phyloP scores from a whole-genome alignment of 768 basidiomycete species.

The Pisolithus albus region DNA sequence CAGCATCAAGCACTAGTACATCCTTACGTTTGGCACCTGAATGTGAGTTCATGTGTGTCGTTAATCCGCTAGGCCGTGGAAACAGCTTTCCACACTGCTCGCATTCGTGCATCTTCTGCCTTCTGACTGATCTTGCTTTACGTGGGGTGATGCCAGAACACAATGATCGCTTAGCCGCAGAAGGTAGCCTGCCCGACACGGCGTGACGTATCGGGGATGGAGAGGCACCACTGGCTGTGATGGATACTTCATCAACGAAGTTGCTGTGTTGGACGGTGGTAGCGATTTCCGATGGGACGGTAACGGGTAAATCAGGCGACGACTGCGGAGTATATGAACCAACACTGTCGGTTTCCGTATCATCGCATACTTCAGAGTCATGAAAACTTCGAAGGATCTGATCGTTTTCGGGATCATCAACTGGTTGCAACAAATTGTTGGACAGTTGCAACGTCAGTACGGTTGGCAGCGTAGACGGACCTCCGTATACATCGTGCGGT shows the following conservation, averaged over 20 bases:
- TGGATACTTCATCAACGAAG: neutral
- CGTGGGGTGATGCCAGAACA: neutral
- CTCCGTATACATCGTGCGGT: conserved; percentile 3
- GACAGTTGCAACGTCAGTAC: conserved; percentile 28
- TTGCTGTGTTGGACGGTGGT: neutral
- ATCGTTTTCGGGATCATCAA: conserved; percentile 23
- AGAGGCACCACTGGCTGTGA: neutral
- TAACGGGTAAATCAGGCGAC: neutral
- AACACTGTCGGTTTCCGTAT: conserved; percentile 9
- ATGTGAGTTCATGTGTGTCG: conserved; percentile 50
- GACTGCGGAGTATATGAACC: neutral
- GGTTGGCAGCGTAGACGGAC: conserved; percentile 17
- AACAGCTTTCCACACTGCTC: conserved; percentile 38
- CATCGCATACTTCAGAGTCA: conserved; percentile 13
- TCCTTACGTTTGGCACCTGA: conserved; percentile 43
- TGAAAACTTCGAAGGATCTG: conserved; percentile 13
- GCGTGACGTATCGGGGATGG: neutral
- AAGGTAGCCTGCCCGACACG: neutral
- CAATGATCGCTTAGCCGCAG: neutral
- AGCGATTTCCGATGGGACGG: neutral
- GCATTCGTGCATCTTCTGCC: conserved; percentile 46
- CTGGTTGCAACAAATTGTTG: conserved; percentile 14
- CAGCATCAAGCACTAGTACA: neutral
- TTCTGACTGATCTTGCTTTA: conserved; percentile 23
- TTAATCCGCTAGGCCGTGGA: conserved; percentile 45